Conservation (phyloP, 176 grass and related monocot genomes). For the Poa annua region DNA sequence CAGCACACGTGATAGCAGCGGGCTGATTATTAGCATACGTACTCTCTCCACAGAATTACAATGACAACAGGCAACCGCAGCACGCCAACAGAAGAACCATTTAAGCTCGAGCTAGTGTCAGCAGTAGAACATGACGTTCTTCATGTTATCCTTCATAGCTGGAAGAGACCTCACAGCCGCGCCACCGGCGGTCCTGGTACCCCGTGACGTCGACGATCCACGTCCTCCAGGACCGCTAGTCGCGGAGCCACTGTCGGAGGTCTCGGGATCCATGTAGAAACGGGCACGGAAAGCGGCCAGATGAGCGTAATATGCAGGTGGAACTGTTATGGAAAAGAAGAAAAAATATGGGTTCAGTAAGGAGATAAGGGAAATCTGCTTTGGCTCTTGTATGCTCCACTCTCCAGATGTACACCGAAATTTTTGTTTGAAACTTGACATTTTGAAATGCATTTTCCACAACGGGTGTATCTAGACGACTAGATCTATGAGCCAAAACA, state of each 20-base stretch:
- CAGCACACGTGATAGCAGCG: neutral
- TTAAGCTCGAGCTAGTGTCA: constrained; percentile 22
- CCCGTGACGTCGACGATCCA: constrained; percentile 21
- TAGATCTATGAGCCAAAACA: too few relatives aligned
- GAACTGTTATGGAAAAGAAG: constrained; percentile 46
- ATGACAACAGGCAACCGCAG: neutral
- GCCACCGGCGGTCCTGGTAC: constrained; percentile 28
- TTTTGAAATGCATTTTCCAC: too few relatives aligned
- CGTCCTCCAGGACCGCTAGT: constrained; percentile 43
- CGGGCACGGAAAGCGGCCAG: constrained; percentile 83
- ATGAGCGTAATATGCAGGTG: constrained; percentile 89
- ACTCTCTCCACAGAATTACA: constrained; percentile 25
- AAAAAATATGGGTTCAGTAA: neutral
- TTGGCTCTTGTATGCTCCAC: too few relatives aligned
- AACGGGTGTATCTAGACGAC: too few relatives aligned
- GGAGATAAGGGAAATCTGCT: neutral
- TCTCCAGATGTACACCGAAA: too few relatives aligned
- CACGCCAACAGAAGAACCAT: neutral
- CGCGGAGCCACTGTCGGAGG: constrained; percentile 62
- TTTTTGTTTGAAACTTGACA: too few relatives aligned
- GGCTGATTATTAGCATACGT: constrained; percentile 34
- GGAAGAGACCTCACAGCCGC: constrained; percentile 72
- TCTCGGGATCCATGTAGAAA: constrained; percentile 81
- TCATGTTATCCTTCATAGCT: constrained; percentile 70
- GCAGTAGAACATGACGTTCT: constrained; percentile 95